Base-by-base conservation (phyloP, 371 early-diverging fungal species). In the Mucor lusitanicus region DNA sequence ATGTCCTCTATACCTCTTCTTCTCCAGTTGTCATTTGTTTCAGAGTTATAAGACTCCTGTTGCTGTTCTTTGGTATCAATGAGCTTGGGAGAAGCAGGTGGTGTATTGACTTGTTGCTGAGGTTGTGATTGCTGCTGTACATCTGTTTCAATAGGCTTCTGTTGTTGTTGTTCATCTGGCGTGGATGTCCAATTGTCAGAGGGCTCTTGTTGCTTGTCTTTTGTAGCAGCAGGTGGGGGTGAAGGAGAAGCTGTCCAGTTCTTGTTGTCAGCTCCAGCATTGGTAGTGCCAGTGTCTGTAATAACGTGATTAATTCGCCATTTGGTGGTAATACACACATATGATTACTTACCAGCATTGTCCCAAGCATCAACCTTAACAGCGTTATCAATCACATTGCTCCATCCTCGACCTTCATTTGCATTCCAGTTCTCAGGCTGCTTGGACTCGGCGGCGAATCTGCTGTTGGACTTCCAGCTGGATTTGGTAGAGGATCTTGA, bases 1-100 rank as follows among this genome's bases (percentile, higher is more conserved):
- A n/a, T 30, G 2, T 56, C 44, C 35, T 33, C 59, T 48, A 25
- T 23, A 9, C 27, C 37, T 54, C 69, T 35, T 27, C 40, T 40
- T 54, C 67, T 66, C 66, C 66, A 71, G 33, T 67, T 27, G 33
- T 64, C 61, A 37, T 59, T 63, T 50, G n/a, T 13, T 27, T 40
- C 57, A 17, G 40, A 17, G 11, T 44, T 39, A 27, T 37, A 15
- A 6, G 19, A 21, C 21, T 57, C 25, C 30, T 17, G 28, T 17
- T 13, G 15, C 27, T 40, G n/a, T 30, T 35, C 35, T 35, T 35
- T 35, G 21, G 25, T 39, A 37, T 19, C 59, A 59, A 9, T 19
- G 9, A 25, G 37, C 40, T 21, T 27, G 17, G 25, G 25, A 13
- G 60, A 21, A 2, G 13, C 28, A 13, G 27, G 23, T 12, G 28